Evolutionary conservation across 2,329 filamentous ascomycete genomes (phyloP), one percentile per base, ranked within the genome.

Genomic region (Epicoccum nigrum): DNA sequence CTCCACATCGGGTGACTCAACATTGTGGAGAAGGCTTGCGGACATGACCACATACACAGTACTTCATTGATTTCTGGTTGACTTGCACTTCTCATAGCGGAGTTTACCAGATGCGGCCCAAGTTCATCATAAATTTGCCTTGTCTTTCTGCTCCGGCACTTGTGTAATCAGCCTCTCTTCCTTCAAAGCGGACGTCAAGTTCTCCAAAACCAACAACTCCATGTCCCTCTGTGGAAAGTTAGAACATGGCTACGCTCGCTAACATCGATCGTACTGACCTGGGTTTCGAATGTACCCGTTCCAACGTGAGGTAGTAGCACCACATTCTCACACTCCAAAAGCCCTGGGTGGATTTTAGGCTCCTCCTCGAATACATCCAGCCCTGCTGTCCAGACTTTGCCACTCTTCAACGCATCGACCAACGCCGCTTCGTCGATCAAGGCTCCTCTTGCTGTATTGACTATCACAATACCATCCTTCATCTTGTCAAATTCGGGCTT

Each of bases 221-320:
- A 85, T 86, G 46, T 84, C 81, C 57, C 78, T 70, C 70, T 74
- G 4, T 17, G 15, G 15, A 20, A 23, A 39, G 47, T 66, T 41
- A 66, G 61, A 25, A 25, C 23, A 7, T 25, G 23, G 23, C 9
- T 48, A n/a, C 31, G 8, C 7, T 3, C 7, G 0, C 13, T 31
- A 0, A 1, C 21, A 9, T 12, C 5, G 20, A 12, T 39, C 17
- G 17, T 13, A 55, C 67, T 58, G 49, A 72, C 80, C 71, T 85
- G 82, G 17, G 82, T 85, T 68, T 86, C 83, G 62, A 77, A 81
- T 9, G 83, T 85, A 53, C 73, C 78, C 1, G 83, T 86, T 16
- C 83, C 83, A 56, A 86, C 80, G 60, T 86, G 83, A 31, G 83
- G 83, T 55, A 85, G 65, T 57, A 86, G 60, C 59, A 85, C 81